These are phyloP conservation scores for Coniochaeta sp. DNA, from an alignment of 2,329 filamentous ascomycete genomes.

Conservation along the genomic window DNA sequence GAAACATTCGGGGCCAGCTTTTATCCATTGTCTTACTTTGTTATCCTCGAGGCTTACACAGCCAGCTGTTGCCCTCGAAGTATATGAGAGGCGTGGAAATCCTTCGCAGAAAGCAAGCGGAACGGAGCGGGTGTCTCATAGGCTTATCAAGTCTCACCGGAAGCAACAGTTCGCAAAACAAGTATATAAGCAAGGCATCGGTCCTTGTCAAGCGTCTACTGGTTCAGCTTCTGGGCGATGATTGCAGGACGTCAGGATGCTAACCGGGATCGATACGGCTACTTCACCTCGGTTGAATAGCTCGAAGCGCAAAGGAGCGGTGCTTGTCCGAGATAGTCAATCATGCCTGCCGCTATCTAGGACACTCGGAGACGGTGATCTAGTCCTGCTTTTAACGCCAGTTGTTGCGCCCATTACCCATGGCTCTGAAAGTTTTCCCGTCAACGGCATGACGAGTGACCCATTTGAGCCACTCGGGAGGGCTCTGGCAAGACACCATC, in stretches of 20 bases:
- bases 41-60: neutral
- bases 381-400: conserved; percentile 56
- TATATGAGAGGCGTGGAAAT: neutral
- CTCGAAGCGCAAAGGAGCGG: conserved; percentile 10
- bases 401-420: conserved; percentile 34
- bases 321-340: conserved; percentile 32
- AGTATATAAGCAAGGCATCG: neutral
- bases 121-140: neutral
- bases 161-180: neutral
- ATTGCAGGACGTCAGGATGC: conserved; percentile 2
- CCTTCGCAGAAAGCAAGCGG: neutral
- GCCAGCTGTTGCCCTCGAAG: neutral
- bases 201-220: neutral
- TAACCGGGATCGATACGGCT: conserved; percentile 4
- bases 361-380: conserved; percentile 37
- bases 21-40: neutral
- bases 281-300: conserved; percentile 13
- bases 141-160: neutral
- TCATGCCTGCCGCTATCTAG: conserved; percentile 39
- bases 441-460: conserved; percentile 33
- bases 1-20: neutral
- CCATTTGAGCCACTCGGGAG: conserved; percentile 67
- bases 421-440: conserved; percentile 26
- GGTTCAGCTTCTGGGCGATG: conserved; percentile 7
- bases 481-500: conserved; percentile 51